Percentiles rank a stretch among this genome's conserved stretches.
phyloP scores from a whole-genome alignment of 257 asterid species.

The Hygrophila difformis region DNA sequence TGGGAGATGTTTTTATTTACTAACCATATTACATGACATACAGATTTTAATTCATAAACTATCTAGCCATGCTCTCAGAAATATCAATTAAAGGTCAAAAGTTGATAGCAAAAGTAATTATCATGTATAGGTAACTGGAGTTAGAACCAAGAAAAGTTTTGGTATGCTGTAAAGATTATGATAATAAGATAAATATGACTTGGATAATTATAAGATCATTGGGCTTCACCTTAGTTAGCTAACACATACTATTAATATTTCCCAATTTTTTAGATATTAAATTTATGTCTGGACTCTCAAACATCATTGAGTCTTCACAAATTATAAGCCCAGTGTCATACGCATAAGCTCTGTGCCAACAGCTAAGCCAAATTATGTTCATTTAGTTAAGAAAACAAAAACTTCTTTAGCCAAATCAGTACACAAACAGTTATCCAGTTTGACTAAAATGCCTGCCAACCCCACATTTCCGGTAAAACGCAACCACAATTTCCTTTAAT shows the following conservation, averaged over 20 bases:
- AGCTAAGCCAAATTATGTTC: neutral
- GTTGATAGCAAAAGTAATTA: neutral
- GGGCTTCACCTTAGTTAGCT: slow-evolving; percentile 3
- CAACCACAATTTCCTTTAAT: neutral
- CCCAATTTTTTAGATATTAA: slow-evolving; percentile 1
- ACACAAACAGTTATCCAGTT: neutral
- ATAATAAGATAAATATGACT: slow-evolving; percentile 2
- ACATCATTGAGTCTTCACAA: neutral
- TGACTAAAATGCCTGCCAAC: neutral
- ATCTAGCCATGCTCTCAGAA: no score
- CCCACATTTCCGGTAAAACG: neutral
- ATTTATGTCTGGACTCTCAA: no score
- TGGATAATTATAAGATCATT: neutral
- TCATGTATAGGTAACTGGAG: slow-evolving; percentile 1
- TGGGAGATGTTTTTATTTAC: no score
- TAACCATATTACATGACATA: no score
- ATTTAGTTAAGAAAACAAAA: neutral
- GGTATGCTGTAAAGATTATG: slow-evolving; percentile 1
- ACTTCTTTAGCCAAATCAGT: slow-evolving; percentile 8
- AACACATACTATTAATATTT: neutral
- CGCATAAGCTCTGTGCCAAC: slow-evolving; percentile 5
- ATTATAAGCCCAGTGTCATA: slow-evolving; percentile 6
- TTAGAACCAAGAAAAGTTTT: neutral
- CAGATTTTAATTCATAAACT: no score
- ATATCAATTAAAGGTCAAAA: no score